Conservation (phyloP, 2,329 filamentous ascomycete species). For the Talaromyces sp. region DNA sequence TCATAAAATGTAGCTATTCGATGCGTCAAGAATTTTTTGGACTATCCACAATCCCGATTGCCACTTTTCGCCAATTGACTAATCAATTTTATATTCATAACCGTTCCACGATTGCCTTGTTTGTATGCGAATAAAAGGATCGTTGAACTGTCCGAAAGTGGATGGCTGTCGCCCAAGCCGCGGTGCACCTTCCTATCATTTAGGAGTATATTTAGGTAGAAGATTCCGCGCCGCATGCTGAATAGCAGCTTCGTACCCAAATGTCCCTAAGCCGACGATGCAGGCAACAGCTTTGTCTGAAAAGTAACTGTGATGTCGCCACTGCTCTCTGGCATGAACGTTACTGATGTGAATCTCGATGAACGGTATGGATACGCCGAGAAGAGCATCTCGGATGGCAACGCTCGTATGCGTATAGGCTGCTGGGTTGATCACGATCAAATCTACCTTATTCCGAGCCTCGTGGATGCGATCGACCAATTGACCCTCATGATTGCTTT, state of each 20-base stretch:
- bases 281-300: slow-evolving; percentile 73
- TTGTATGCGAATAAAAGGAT: neutral
- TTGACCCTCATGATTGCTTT: slow-evolving; percentile 75
- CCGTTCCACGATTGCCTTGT: neutral
- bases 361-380: slow-evolving; percentile 68
- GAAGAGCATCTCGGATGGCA: slow-evolving; percentile 69
- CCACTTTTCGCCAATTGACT: neutral
- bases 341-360: slow-evolving; percentile 76
- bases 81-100: neutral
- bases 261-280: slow-evolving; percentile 65
- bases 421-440: slow-evolving; percentile 68
- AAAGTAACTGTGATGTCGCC: slow-evolving; percentile 67
- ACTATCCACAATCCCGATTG: neutral
- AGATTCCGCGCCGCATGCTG: slow-evolving; percentile 48
- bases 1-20: neutral
- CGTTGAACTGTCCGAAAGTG: neutral
- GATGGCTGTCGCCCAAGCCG: neutral
- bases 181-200: neutral
- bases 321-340: slow-evolving; percentile 67
- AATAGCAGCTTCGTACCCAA: slow-evolving; percentile 60
- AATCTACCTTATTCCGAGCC: slow-evolving; percentile 59
- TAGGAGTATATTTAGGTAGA: neutral
- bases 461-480: slow-evolving; percentile 71
- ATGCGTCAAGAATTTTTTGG: neutral
- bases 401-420: slow-evolving; percentile 75